These are phyloP conservation scores for Rhodomyrtus tomentosa DNA, from an alignment of 345 rosid species.

Conservation along the genomic window DNA sequence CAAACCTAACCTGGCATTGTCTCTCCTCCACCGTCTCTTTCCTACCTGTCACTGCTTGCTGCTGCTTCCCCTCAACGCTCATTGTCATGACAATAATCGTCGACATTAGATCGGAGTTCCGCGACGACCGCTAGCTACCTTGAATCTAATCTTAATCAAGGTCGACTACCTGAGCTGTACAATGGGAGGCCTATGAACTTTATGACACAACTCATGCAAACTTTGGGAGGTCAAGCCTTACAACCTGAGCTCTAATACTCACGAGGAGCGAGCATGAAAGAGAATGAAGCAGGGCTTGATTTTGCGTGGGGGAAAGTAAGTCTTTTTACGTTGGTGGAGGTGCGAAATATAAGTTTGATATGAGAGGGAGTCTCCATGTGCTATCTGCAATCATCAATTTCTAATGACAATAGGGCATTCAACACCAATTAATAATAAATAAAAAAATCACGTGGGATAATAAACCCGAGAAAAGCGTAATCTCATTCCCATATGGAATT, in stretches of 20 bases:
- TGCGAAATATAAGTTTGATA: neutral
- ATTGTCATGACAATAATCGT: neutral
- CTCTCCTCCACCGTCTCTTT: neutral
- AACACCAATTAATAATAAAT: neutral
- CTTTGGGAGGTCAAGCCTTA: neutral
- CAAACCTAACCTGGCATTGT: neutral
- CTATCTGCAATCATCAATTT: neutral
- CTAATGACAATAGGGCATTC: neutral
- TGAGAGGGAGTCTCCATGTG: neutral
- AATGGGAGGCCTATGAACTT: neutral
- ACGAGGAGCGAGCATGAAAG: neutral
- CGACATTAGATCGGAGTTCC: neutral
- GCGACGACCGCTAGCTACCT: neutral
- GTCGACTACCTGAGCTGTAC: neutral
- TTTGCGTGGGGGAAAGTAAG: neutral
- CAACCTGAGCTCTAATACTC: neutral
- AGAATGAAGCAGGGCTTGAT: neutral
- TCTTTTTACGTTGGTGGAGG: neutral
- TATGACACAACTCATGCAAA: neutral
- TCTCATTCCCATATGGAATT: neutral
- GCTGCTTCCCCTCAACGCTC: neutral
- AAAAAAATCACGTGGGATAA: neutral
- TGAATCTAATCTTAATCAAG: neutral
- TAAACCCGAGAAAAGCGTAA: neutral
- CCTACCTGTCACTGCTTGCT: neutral